Percentiles rank a stretch among this genome's conserved stretches.
phyloP scores from a whole-genome alignment of 2,329 filamentous ascomycete genomes.

The Cladosporium sp. region DNA sequence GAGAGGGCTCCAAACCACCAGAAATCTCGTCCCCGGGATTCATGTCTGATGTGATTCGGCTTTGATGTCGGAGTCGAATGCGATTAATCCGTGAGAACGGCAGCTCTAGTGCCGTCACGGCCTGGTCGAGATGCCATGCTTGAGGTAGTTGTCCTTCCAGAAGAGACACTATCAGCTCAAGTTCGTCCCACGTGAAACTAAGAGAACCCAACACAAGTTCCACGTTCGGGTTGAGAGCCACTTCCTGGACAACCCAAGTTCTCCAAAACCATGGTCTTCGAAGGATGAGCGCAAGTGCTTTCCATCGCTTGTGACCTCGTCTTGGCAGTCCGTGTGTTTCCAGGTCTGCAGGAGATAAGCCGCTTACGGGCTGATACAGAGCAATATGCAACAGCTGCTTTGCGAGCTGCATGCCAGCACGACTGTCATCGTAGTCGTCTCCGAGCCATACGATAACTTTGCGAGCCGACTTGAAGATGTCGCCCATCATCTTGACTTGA shows the following conservation, averaged over 20 bases:
- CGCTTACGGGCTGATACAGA: conserved; percentile 21
- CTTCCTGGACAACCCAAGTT: conserved; percentile 39
- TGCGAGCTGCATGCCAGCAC: conserved; percentile 35
- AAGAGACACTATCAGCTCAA: conserved; percentile 31
- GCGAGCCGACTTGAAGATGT: conserved; percentile 35
- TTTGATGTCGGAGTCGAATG: conserved; percentile 32
- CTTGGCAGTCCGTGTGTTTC: conserved; percentile 34
- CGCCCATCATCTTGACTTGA: conserved; percentile 38
- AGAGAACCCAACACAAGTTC: conserved; percentile 33
- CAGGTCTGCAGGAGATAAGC: conserved; percentile 24
- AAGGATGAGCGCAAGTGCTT: conserved; percentile 32
- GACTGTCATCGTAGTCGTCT: conserved; percentile 32
- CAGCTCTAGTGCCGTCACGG: conserved; percentile 32
- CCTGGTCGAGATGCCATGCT: conserved; percentile 33
- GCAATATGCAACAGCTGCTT: conserved; percentile 31
- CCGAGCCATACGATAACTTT: conserved; percentile 38
- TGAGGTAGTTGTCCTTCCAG: conserved; percentile 32
- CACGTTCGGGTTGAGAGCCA: conserved; percentile 35
- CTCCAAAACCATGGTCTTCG: conserved; percentile 36
- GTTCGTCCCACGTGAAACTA: conserved; percentile 33
- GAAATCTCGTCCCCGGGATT: too few species aligned
- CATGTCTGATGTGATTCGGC: neutral
- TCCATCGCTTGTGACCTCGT: conserved; percentile 32
- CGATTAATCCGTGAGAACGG: conserved; percentile 37
- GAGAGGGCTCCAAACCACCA: neutral